Base-by-base conservation (phyloP, 192 early-diverging fungal genomes). In the Coemansia erecta region DNA sequence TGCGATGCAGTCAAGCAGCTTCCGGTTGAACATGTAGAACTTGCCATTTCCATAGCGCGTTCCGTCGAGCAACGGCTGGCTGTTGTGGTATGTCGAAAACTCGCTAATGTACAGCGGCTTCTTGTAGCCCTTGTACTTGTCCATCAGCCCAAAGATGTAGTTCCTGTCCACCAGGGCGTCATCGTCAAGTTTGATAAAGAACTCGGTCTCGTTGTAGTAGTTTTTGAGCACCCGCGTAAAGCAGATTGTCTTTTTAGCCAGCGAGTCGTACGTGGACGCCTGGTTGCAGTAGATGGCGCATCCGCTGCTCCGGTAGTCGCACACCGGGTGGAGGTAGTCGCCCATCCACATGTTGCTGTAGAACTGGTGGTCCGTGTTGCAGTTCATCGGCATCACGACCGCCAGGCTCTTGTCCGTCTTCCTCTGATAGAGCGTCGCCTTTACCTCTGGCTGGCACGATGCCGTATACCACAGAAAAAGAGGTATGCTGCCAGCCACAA, bases 111-210 rank as follows among this genome's bases (percentile, higher is more conserved):
- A 66, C 3, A 73, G 28, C 0, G 70, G 70, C 2, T 39, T 3
- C 2, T 58, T 28, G 10, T 12, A 47, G 1, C 60, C 58, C 4
- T 37, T 13, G 31, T 63, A 63, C 33, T 62, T 55, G 7, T 59
- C 28, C 11, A 73, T 51, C 14, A 73, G 23, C 5, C 17, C 45
- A 8, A 59, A 3, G 1, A 73, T 44, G 18, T 73, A 73, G 10
- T 55, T 49, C 22, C 41, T 23, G 43, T 73, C 70, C 0, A 49
- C 37, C 51, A 73, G 40, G 0, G 60, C 50, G 10, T 73, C 70
- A 19, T 73, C 70, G 46, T 73, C 70, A 13, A 66, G 56, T 26
- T 73, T 73, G 23, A 73, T 53, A 47, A 66, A 73, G 28, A 73
- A 73, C 56, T 73, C 60, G 2, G 50, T 73, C 9, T 53, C 35